Conservation (phyloP, 2,329 filamentous ascomycete species). For the Paraphoma sp. region DNA sequence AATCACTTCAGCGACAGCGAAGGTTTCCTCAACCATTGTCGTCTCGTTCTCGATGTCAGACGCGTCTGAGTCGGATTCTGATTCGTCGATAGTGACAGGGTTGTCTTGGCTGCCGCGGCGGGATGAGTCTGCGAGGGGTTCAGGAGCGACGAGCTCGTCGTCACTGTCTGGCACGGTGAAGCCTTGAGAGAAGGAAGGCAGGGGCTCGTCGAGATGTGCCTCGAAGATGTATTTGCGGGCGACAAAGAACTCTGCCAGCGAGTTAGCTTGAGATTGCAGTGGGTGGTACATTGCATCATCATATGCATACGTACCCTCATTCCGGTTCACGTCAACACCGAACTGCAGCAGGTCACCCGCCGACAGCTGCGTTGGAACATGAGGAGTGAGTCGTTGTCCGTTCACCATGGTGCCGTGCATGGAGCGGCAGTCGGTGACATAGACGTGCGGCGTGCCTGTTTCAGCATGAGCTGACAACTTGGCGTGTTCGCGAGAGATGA, state of each 20-base stretch:
- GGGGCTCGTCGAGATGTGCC: constrained; percentile 13
- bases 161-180: constrained; percentile 44
- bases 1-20: constrained; percentile 3
- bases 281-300: not conserved
- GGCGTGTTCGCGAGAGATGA: constrained; percentile 75
- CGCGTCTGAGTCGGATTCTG: constrained; percentile 18
- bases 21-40: constrained; percentile 15
- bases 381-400: constrained; percentile 37
- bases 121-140: not conserved
- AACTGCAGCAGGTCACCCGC: constrained; percentile 46
- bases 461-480: constrained; percentile 42
- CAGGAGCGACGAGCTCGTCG: constrained; percentile 27
- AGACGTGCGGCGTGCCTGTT: constrained; percentile 43
- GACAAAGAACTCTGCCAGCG: constrained; percentile 33
- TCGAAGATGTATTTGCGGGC: constrained; percentile 41
- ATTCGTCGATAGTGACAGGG: constrained; percentile 40
- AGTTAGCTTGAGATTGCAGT: not conserved
- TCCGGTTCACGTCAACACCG: constrained; percentile 44
- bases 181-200: constrained; percentile 26
- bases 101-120: constrained; percentile 34
- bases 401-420: constrained; percentile 69
- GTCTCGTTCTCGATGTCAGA: constrained; percentile 8
- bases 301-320: constrained; percentile 33
- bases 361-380: constrained; percentile 28
- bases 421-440: constrained; percentile 62